Percentiles rank a stretch among this genome's conserved stretches.
Evolutionary conservation across 352 stramenopile genomes (phyloP).

Genomic region (Globisporangium cystogenes): DNA sequence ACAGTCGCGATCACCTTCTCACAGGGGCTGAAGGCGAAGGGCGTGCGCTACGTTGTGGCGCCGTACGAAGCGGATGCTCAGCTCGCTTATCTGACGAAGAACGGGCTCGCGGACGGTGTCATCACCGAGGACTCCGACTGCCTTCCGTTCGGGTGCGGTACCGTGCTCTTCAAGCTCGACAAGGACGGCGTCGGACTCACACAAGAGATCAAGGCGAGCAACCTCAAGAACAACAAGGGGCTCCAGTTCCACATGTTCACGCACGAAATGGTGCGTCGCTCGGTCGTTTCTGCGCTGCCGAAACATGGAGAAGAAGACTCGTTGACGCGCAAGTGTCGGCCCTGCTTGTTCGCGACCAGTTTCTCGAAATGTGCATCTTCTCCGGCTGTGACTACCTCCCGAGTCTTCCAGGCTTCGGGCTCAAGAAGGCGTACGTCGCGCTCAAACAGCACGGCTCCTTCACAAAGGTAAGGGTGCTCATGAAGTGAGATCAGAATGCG

Average conservation of each 20-base stretch:
- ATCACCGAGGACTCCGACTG: slow-evolving; percentile 96
- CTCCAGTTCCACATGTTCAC: slow-evolving; percentile 79
- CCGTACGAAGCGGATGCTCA: slow-evolving; percentile 98
- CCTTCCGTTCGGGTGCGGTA: slow-evolving; percentile 89
- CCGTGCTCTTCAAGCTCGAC: slow-evolving; percentile 96
- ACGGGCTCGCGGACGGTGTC: slow-evolving; percentile 87
- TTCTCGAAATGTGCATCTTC: slow-evolving; percentile 90
- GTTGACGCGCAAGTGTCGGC: neutral
- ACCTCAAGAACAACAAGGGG: slow-evolving; percentile 70
- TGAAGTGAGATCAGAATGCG: neutral
- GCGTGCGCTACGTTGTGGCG: slow-evolving; percentile 91
- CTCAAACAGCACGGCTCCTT: slow-evolving; percentile 72
- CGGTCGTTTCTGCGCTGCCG: neutral
- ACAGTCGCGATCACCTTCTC: neutral
- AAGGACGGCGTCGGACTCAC: slow-evolving; percentile 72
- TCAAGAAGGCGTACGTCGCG: slow-evolving; percentile 73
- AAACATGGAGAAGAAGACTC: neutral
- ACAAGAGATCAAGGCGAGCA: slow-evolving; percentile 74
- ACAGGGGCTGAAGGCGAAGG: slow-evolving; percentile 45
- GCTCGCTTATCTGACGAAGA: slow-evolving; percentile 87
- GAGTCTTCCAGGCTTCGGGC: slow-evolving; percentile 73
- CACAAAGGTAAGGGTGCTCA: slow-evolving; percentile 34
- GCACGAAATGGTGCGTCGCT: slow-evolving; percentile 66
- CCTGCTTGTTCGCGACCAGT: slow-evolving; percentile 25
- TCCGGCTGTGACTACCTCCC: slow-evolving; percentile 88